A percentile compares a stretch with the other conserved stretches of the same genome.
phyloP scores from a whole-genome alignment of 2,329 filamentous ascomycete genomes.

The Stagonosporopsis vannaccii region DNA sequence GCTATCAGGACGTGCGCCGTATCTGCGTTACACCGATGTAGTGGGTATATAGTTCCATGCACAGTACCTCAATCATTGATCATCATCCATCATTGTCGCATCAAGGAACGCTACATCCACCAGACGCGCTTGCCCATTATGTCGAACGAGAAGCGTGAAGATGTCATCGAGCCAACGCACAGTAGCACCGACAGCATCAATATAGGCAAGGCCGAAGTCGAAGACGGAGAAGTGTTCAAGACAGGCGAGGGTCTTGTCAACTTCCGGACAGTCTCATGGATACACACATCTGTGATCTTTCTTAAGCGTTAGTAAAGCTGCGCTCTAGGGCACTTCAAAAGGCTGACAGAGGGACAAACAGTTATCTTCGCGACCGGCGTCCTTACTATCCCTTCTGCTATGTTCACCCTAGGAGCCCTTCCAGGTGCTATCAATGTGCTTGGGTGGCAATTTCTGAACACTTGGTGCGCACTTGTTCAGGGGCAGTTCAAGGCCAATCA shows the following conservation, averaged over 20 bases:
- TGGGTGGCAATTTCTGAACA: slow-evolving; percentile 58
- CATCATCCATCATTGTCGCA: slow-evolving; percentile 3
- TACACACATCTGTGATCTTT: slow-evolving; percentile 61
- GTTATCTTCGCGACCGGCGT: slow-evolving; percentile 61
- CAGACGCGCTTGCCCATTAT: slow-evolving; percentile 16
- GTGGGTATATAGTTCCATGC: slow-evolving; percentile 17
- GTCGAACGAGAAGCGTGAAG: slow-evolving; percentile 37
- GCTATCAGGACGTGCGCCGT: slow-evolving; percentile 20
- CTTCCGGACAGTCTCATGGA: slow-evolving; percentile 63
- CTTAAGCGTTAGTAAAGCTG: slow-evolving; percentile 51
- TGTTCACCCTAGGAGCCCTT: slow-evolving; percentile 58
- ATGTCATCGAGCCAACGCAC: slow-evolving; percentile 30
- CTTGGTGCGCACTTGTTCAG: slow-evolving; percentile 58
- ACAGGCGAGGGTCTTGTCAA: slow-evolving; percentile 57
- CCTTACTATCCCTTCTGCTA: slow-evolving; percentile 57
- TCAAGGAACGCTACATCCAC: not conserved
- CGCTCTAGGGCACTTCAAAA: not conserved
- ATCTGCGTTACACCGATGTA: slow-evolving; percentile 3
- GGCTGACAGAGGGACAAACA: slow-evolving; percentile 7
- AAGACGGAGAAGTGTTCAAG: slow-evolving; percentile 60
- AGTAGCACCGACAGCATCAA: slow-evolving; percentile 33
- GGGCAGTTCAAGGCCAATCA: slow-evolving; percentile 62
- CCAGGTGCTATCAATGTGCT: slow-evolving; percentile 58
- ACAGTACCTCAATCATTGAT: not conserved
- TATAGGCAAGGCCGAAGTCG: slow-evolving; percentile 31